These are phyloP conservation scores for Ganoderma sinense DNA, from an alignment of 1,284 basidiomycete species.

Conservation along the genomic window DNA sequence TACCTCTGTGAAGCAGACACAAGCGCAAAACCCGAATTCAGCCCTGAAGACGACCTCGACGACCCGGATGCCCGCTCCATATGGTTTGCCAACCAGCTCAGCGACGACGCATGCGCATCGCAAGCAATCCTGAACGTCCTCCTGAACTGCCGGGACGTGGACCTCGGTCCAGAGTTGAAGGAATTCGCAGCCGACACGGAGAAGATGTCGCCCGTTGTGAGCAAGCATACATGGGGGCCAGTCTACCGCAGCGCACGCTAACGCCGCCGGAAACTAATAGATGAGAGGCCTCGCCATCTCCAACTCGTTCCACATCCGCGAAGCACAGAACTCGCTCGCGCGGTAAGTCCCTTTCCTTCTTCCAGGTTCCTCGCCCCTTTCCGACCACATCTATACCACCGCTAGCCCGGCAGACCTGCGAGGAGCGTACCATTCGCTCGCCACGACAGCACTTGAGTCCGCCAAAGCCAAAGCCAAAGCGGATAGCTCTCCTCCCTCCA, in stretches of 20 bases:
- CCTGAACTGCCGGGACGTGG: slow-evolving; percentile 59
- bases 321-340: slow-evolving; percentile 64
- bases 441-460: slow-evolving; percentile 51
- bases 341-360: slow-evolving; percentile 45
- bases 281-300: slow-evolving; percentile 70
- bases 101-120: slow-evolving; percentile 68
- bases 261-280: slow-evolving; percentile 39
- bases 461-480: slow-evolving; percentile 39
- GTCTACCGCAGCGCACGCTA: background rate
- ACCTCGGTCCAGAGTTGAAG: slow-evolving; percentile 53
- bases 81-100: slow-evolving; percentile 75
- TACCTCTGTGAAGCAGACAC: slow-evolving; percentile 61
- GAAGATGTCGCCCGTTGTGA: slow-evolving; percentile 62
- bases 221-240: slow-evolving; percentile 22
- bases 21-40: slow-evolving; percentile 49
- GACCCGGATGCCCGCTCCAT: slow-evolving; percentile 61
- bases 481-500: slow-evolving; percentile 44
- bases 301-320: slow-evolving; percentile 57
- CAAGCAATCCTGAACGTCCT: slow-evolving; percentile 66
- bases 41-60: slow-evolving; percentile 51
- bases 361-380: slow-evolving; percentile 4
- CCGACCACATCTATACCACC: background rate
- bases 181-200: slow-evolving; percentile 58
- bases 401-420: slow-evolving; percentile 64
- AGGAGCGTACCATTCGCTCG: slow-evolving; percentile 54